A percentile compares a stretch with the other conserved stretches of the same genome.
phyloP scores from a whole-genome alignment of 2,329 filamentous ascomycete species.

The Talaromyces islandicus region DNA sequence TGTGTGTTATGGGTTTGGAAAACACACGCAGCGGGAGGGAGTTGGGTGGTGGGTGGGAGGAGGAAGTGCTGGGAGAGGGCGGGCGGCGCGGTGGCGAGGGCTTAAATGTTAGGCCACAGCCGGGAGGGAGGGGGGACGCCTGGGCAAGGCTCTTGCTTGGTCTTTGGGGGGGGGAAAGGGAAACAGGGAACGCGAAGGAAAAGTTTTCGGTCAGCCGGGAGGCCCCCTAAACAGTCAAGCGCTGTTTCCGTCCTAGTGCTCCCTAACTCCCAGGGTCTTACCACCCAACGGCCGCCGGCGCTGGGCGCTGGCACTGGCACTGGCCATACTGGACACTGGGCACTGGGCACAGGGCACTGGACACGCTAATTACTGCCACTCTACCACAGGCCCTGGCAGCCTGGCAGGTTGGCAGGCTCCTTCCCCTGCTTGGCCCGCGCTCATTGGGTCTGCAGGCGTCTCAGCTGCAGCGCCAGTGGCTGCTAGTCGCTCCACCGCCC shows the following conservation, averaged over 20 bases:
- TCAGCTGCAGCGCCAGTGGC: neutral
- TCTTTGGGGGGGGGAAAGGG: conserved; percentile 11
- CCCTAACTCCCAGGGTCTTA: too few species aligned
- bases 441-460: neutral
- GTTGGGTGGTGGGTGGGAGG: conserved; percentile 35
- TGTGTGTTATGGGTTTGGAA: neutral
- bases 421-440: conserved; percentile 3
- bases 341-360: too few species aligned
- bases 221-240: conserved; percentile 11
- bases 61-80: conserved; percentile 3
- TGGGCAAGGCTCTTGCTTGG: neutral
- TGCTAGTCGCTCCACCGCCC: neutral
- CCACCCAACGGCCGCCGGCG: neutral
- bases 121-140: neutral
- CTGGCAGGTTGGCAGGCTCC: too few species aligned
- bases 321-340: too few species aligned
- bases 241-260: neutral
- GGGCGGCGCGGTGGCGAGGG: neutral
- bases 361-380: too few species aligned
- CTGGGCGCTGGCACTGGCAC: neutral
- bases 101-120: conserved; percentile 2
- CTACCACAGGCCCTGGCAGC: neutral
- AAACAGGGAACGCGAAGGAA: conserved; percentile 15
- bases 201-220: conserved; percentile 1
- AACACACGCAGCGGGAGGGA: conserved; percentile 44